Evolutionary conservation across 495 filamentous ascomycete species (phyloP), one percentile per base, ranked within the genome.

Genomic region (Xylaria palmicola): DNA sequence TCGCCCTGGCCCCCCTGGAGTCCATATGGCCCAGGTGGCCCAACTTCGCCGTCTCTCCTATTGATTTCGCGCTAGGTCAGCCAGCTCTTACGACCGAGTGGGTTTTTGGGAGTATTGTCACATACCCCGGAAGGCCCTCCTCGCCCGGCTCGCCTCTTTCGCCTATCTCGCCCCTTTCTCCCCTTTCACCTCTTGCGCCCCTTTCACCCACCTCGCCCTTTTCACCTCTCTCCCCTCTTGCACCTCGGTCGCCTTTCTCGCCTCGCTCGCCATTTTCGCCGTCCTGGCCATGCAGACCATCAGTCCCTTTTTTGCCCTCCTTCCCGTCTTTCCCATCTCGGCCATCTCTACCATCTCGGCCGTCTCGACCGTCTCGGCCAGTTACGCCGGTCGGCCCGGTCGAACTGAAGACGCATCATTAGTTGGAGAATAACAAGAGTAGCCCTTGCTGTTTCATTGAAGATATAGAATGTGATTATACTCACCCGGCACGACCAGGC

Each of bases 21-120:
- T 17, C 62, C 56, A 26, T 48, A 43, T 17, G 19, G 26, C 6
- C 62, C 62, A 6, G 55, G 39, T 43, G 29, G 40, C 27, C 63
- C 62, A 22, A 24, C 8, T 15, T 10, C 9, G 6, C 53, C 53
- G 17, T 56, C 17, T 32, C 9, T 17, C 22, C 53, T 56, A 13
- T 44, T 30, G 7, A 54, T 22, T 19, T 56, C 17, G n/a, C 34
- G 26, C 44, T 4, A 32, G 17, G 15, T 30, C 17, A 26, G n/a
- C 34, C 24, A 9, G 12, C 39, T 5, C 8, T 26, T 30, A 8
- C 22, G 2, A 37, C n/a, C 22, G 2, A 37, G 50, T 39, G n/a
- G 19, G 4, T 53, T 39, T 22, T 9, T 27, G 22, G 22, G 15
- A 40, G 8, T 13, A 4, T 30, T 32, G 34, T 34, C 8, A 17